Conservation (phyloP, 2,329 filamentous ascomycete genomes). For the Elsinoe ampelina region DNA sequence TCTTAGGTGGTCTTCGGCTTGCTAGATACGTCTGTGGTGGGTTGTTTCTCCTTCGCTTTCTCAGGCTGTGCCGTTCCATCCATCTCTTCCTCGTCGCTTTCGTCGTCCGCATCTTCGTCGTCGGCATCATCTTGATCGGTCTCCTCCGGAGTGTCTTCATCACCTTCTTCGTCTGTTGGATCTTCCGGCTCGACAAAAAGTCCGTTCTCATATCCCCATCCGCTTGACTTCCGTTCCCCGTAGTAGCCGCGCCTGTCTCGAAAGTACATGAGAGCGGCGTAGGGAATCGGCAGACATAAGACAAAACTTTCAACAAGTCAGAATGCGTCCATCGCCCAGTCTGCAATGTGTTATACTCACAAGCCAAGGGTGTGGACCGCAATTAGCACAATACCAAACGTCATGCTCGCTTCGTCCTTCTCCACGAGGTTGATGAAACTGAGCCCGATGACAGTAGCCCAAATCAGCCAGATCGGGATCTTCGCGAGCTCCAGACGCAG, state of each 20-base stretch:
- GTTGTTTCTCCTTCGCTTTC: too few species aligned
- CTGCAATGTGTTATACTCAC: not conserved
- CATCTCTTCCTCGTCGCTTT: not conserved
- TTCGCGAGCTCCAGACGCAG: not conserved
- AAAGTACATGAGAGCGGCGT: not conserved
- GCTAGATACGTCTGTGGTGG: too few species aligned
- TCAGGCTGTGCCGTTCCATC: not conserved
- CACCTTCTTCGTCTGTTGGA: not conserved
- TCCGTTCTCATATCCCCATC: constrained; percentile 7
- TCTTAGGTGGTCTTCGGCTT: too few species aligned
- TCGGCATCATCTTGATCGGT: not conserved
- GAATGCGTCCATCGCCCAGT: not conserved
- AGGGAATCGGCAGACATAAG: not conserved
- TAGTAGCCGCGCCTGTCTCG: constrained; percentile 3
- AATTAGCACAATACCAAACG: not conserved
- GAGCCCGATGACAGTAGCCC: not conserved
- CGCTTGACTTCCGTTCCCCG: not conserved
- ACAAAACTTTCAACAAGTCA: not conserved
- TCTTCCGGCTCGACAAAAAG: not conserved
- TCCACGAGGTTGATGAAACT: constrained; percentile 7
- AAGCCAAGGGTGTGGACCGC: constrained; percentile 3
- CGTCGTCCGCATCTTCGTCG: not conserved
- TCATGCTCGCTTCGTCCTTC: not conserved
- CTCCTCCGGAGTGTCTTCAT: not conserved
- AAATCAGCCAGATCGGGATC: not conserved